Base-by-base conservation (phyloP, 164 flowering plant genomes). In the Protea cynaroides region DNA sequence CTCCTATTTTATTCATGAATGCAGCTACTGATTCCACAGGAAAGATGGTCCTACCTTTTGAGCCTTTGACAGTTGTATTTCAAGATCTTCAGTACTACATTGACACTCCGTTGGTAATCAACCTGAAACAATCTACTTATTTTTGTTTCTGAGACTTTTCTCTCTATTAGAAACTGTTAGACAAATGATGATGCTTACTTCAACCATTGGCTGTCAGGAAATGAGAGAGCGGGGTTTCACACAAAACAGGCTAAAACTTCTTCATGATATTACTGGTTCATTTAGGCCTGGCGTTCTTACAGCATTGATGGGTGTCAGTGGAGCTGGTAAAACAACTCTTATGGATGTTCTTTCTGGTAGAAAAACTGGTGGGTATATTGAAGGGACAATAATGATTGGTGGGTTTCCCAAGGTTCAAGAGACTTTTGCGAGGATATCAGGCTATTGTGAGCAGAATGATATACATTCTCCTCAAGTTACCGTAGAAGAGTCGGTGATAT, bases 291-390 rank as follows among this genome's bases (percentile, higher is more conserved):
- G 97, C 29, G 74, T 87, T 69, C 86, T 90, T 50, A 85, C 95
- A 56, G 95, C 97, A 60, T 65, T 90, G 64, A 85, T 90, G 92
- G 94, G 94, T 64, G 87, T 82, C n/a, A 87, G 87, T 76, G 93
- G 93, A 65, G 93, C 92, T 62, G 96, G 94, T 51, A 87, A 88
- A 74, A 85, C 93, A 25, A 91, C 97, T 58, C 84, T 88, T 52
- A 70, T 91, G 67, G 97, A 91, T 74, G 96, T 87, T 60, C 87
- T 88, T 51, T 70, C 88, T 37, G 97, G 97, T 69, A 81, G 97
- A 66, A 88, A 90, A 76, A 86, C 90, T 37, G 75, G 80, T 77
- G 97, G 97, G 43, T 69, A 60, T 7, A 82, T 81, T 29, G 91
- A 84, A 79, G 97, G 97, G 34, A 78, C 82, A 46, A 83, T 86